These are phyloP conservation scores for Guyanaporus albipodus DNA, from an alignment of 768 basidiomycete genomes.

Conservation along the genomic window DNA sequence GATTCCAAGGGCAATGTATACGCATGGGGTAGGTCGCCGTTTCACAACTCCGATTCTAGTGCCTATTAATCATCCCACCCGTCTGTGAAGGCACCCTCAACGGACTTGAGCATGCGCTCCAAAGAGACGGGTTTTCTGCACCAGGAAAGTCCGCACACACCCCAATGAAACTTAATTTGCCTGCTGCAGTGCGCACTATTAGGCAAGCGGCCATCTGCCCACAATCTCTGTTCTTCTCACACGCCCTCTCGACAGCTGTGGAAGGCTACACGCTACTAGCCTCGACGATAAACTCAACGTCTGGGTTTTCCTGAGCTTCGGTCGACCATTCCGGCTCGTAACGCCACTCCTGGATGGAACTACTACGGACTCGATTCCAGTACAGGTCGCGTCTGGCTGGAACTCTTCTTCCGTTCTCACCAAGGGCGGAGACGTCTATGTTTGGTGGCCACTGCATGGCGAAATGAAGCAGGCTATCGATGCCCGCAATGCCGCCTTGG, in stretches of 20 bases:
- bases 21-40: slow-evolving; percentile 66
- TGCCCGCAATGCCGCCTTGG: slow-evolving; percentile 42
- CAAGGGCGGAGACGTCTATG: slow-evolving; percentile 63
- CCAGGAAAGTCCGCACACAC: slow-evolving; percentile 44
- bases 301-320: slow-evolving; percentile 79
- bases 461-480: slow-evolving; percentile 36
- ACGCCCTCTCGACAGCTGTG: slow-evolving; percentile 50
- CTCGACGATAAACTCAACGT: slow-evolving; percentile 57
- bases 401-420: slow-evolving; percentile 70
- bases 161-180: slow-evolving; percentile 60
- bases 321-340: slow-evolving; percentile 63
- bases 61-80: slow-evolving; percentile 2
- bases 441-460: slow-evolving; percentile 67
- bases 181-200: slow-evolving; percentile 54
- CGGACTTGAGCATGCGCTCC: slow-evolving; percentile 38
- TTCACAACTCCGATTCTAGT: background rate
- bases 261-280: slow-evolving; percentile 65
- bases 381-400: slow-evolving; percentile 82
- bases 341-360: slow-evolving; percentile 37
- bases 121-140: slow-evolving; percentile 54
- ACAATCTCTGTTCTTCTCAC: slow-evolving; percentile 8
- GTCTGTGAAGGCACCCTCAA: slow-evolving; percentile 61
- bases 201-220: slow-evolving; percentile 41
- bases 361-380: slow-evolving; percentile 44
- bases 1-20: slow-evolving; percentile 69